Percentiles rank a stretch among this genome's conserved stretches.
phyloP scores from a whole-genome alignment of 2,329 filamentous ascomycete species.

The Diaporthe longicolla region DNA sequence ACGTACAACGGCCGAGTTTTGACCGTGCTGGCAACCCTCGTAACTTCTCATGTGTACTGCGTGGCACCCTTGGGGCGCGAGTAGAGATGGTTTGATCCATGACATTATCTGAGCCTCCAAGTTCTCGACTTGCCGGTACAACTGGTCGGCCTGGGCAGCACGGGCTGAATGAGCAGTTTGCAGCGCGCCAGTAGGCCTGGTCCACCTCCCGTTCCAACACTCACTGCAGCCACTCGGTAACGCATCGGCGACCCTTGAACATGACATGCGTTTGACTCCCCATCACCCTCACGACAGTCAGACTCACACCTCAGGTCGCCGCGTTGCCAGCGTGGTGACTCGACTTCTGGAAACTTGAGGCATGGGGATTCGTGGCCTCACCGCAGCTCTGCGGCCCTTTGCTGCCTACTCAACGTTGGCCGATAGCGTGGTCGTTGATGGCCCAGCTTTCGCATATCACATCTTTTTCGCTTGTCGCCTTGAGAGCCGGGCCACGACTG shows the following conservation, averaged over 20 bases:
- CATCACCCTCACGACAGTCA: too few species aligned
- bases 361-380: conserved; percentile 49
- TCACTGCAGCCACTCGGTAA: too few species aligned
- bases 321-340: background rate
- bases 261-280: background rate
- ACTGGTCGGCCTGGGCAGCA: background rate
- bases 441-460: conserved; percentile 49
- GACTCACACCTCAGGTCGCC: background rate
- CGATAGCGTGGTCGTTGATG: conserved; percentile 47
- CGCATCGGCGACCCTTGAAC: background rate
- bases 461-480: conserved; percentile 43
- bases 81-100: background rate
- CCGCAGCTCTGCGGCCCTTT: conserved; percentile 44
- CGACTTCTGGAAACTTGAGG: background rate
- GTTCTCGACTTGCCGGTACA: background rate
- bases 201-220: too few species aligned
- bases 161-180: background rate
- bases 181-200: background rate
- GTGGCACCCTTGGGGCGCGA: too few species aligned
- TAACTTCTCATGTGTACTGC: too few species aligned
- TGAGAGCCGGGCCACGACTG: conserved; percentile 33
- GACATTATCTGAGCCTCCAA: background rate
- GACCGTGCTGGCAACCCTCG: too few species aligned
- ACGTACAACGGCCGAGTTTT: too few species aligned
- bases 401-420: conserved; percentile 43